A percentile compares a stretch with the other conserved stretches of the same genome.
These are phyloP conservation scores for Aureococcus anophagefferens DNA, from an alignment of 108 stramenopile species.

Conservation along the genomic window DNA sequence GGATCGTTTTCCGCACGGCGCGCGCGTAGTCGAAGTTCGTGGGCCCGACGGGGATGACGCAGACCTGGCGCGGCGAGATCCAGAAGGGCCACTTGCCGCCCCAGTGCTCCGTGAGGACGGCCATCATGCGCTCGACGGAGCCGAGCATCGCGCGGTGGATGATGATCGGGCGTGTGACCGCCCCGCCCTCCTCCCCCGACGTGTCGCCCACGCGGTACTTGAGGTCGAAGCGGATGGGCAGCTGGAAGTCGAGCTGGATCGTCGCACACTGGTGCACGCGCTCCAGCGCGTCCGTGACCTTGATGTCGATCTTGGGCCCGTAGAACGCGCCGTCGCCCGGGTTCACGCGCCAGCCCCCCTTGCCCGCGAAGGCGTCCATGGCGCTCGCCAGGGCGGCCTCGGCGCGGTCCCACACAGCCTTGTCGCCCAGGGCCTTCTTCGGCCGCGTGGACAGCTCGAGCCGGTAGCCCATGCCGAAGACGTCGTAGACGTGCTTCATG, in stretches of 20 bases:
- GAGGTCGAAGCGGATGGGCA: slow-evolving; percentile 94
- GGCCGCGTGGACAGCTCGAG: slow-evolving; percentile 95
- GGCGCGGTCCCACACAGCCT: slow-evolving; percentile 84
- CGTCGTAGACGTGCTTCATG: slow-evolving; percentile 91
- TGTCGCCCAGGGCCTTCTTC: slow-evolving; percentile 93
- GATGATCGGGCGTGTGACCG: slow-evolving; percentile 90
- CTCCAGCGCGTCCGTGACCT: slow-evolving; percentile 99
- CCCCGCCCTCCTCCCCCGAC: slow-evolving; percentile 63
- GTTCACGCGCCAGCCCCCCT: slow-evolving; percentile 88
- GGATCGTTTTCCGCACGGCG: slow-evolving; percentile 65
- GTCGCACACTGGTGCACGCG: slow-evolving; percentile 99
- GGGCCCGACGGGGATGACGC: slow-evolving; percentile 87
- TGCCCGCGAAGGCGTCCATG: slow-evolving; percentile 83
- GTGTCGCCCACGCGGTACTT: slow-evolving; percentile 24
- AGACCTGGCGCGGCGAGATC: slow-evolving; percentile 94
- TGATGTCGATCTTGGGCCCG: slow-evolving; percentile 99
- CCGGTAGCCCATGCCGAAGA: slow-evolving; percentile 98
- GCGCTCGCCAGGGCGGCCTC: slow-evolving; percentile 78
- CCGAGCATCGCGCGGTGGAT: slow-evolving; percentile 99
- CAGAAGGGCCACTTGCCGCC: slow-evolving; percentile 99
- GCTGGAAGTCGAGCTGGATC: slow-evolving; percentile 97
- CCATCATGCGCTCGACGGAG: slow-evolving; percentile 97
- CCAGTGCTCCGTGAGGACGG: slow-evolving; percentile 96
- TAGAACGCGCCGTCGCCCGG: slow-evolving; percentile 99
- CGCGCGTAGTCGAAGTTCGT: slow-evolving; percentile 70